A percentile compares a stretch with the other conserved stretches of the same genome.
These are phyloP conservation scores for Fusarium sp. DNA, from an alignment of 2,329 filamentous ascomycete genomes.

Conservation along the genomic window DNA sequence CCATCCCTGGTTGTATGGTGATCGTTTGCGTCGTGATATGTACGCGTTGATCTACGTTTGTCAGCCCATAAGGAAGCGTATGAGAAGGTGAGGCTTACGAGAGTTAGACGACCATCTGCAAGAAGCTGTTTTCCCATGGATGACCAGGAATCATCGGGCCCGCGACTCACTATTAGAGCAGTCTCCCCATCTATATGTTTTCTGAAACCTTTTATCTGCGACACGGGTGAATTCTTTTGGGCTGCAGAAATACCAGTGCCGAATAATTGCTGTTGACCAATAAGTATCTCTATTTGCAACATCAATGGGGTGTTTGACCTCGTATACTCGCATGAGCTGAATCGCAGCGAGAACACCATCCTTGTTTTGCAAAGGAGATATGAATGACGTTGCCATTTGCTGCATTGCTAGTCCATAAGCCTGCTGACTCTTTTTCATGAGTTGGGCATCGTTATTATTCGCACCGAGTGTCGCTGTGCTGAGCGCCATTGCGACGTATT, in stretches of 20 bases:
- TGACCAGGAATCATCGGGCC: not conserved
- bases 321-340: conserved; percentile 14
- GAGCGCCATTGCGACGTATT: conserved; percentile 12
- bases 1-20: not conserved
- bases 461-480: conserved; percentile 10
- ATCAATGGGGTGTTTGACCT: not conserved
- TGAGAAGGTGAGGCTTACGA: not conserved
- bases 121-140: not conserved
- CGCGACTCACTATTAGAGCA: not conserved
- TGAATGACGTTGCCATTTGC: not conserved
- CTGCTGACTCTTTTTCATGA: conserved; percentile 1
- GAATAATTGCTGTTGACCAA: not conserved
- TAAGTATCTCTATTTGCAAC: accelerated
- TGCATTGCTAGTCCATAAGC: conserved; percentile 6
- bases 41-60: not conserved
- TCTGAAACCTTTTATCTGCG: not conserved
- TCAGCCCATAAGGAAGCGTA: accelerated
- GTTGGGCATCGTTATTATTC: not conserved
- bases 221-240: not conserved
- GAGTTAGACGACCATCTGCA: conserved; percentile 3
- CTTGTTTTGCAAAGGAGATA: not conserved
- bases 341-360: conserved; percentile 3
- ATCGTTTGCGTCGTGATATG: not conserved
- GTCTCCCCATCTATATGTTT: conserved; percentile 15
- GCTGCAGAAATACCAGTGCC: not conserved